Percentiles rank a stretch among this genome's conserved stretches.
phyloP scores from a whole-genome alignment of 176 grass and related monocot species.

The Dactylis glomerata region DNA sequence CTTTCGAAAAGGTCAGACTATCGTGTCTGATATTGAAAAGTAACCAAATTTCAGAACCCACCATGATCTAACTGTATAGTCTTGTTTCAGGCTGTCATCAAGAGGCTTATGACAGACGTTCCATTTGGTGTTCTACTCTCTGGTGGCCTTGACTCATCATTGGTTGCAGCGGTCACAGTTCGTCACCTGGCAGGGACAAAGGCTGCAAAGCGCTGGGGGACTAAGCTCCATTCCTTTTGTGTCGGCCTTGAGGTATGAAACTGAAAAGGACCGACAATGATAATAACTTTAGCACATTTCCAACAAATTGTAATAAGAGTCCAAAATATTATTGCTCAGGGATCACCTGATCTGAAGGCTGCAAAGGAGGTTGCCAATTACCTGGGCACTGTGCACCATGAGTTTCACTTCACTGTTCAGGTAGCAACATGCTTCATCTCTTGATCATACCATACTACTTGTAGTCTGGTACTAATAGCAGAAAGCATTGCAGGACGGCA shows the following conservation, averaged over 20 bases:
- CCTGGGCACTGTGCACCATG: constrained; percentile 74
- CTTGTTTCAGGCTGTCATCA: constrained; percentile 56
- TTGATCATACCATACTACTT: not conserved
- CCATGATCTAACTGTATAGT: not conserved
- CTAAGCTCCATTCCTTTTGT: constrained; percentile 74
- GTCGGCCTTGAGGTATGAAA: constrained; percentile 62
- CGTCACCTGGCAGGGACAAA: constrained; percentile 66
- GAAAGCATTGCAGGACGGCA: constrained; percentile 46
- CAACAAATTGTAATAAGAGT: not conserved
- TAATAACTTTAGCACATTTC: not conserved
- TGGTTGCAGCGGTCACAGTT: constrained; percentile 64
- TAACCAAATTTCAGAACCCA: not conserved
- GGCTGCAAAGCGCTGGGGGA: constrained; percentile 60
- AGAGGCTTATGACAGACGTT: constrained; percentile 89
- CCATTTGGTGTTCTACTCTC: constrained; percentile 87
- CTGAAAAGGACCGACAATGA: not conserved
- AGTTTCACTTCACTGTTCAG: constrained; percentile 86
- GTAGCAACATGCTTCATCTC: constrained; percentile 24
- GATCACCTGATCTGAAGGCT: constrained; percentile 75
- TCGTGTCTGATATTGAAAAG: not conserved
- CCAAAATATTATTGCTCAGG: constrained; percentile 28
- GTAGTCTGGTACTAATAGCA: not conserved
- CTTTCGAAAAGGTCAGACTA: constrained; percentile 62
- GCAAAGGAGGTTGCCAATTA: constrained; percentile 74
- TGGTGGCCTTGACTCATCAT: constrained; percentile 76